Evolutionary conservation across 768 basidiomycete species (phyloP).

Genomic region (Imleria badia): DNA sequence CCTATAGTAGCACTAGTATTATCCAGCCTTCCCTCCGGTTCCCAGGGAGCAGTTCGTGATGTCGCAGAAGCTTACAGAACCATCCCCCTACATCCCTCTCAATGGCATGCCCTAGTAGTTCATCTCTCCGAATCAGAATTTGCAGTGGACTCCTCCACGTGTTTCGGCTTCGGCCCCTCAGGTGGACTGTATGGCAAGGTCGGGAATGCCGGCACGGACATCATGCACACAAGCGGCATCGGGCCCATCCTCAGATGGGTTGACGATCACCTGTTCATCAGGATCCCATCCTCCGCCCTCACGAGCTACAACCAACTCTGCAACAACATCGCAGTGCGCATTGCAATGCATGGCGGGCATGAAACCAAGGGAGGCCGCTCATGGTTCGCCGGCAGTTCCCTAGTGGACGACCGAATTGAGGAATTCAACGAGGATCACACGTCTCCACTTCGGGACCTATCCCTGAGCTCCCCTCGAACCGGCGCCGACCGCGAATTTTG

Average conservation of each 20-base stretch:
- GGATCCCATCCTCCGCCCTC: neutral
- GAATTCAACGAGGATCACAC: too few species aligned
- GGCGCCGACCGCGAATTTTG: too few species aligned
- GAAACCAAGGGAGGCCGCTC: too few species aligned
- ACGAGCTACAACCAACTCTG: fast-evolving
- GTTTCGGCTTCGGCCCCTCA: slow-evolving; percentile 25
- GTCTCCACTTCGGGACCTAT: too few species aligned
- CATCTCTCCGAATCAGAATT: neutral
- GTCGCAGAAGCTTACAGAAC: slow-evolving; percentile 1
- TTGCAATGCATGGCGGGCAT: too few species aligned
- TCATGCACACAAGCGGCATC: slow-evolving; percentile 9
- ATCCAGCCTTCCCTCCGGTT: neutral
- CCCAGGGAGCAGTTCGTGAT: neutral
- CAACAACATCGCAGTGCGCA: fast-evolving
- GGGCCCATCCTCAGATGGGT: slow-evolving; percentile 30
- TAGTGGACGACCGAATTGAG: too few species aligned
- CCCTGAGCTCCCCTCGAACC: too few species aligned
- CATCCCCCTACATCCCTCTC: slow-evolving; percentile 28
- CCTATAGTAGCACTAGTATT: too few species aligned
- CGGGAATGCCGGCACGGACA: slow-evolving; percentile 21
- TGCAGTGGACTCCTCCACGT: slow-evolving; percentile 7
- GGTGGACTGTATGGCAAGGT: too few species aligned
- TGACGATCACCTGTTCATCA: slow-evolving; percentile 32
- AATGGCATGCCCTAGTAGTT: slow-evolving; percentile 39
- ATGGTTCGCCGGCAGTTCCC: too few species aligned